These are phyloP conservation scores for Crassisporium funariophilum DNA, from an alignment of 768 basidiomycete species.

Conservation along the genomic window DNA sequence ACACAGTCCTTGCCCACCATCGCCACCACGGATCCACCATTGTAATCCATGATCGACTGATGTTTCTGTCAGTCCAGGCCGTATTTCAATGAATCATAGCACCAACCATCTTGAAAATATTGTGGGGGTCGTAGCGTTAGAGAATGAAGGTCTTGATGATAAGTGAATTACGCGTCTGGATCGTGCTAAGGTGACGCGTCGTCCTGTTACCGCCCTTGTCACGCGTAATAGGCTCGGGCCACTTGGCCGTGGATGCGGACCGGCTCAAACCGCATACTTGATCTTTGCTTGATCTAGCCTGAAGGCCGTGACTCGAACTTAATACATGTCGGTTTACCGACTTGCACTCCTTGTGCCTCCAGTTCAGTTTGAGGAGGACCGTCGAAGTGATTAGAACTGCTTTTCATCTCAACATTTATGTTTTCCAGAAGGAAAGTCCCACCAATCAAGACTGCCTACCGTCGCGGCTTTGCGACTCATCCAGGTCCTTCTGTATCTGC, in stretches of 20 bases:
- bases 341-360: too few species aligned
- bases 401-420: too few species aligned
- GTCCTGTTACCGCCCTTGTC: conserved; percentile 26
- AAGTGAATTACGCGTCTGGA: conserved; percentile 34
- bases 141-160: conserved; percentile 7
- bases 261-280: too few species aligned
- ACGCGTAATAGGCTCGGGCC: conserved; percentile 20
- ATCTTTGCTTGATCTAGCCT: too few species aligned
- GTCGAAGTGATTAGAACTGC: too few species aligned
- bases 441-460: too few species aligned
- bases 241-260: background rate
- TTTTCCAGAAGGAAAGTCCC: too few species aligned
- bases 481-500: background rate
- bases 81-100: background rate
- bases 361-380: too few species aligned
- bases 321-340: too few species aligned
- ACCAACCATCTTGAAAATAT: conserved; percentile 43
- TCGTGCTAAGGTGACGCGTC: conserved; percentile 43
- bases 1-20: conserved; percentile 99
- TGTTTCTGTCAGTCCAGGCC: conserved; percentile 12
- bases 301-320: too few species aligned
- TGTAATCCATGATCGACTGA: conserved; percentile 89
- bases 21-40: conserved; percentile 98
- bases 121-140: conserved; percentile 14
- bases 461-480: too few species aligned